Evolutionary conservation across 371 early-diverging fungal species (phyloP).

Genomic region (Parasitella parasitica): DNA sequence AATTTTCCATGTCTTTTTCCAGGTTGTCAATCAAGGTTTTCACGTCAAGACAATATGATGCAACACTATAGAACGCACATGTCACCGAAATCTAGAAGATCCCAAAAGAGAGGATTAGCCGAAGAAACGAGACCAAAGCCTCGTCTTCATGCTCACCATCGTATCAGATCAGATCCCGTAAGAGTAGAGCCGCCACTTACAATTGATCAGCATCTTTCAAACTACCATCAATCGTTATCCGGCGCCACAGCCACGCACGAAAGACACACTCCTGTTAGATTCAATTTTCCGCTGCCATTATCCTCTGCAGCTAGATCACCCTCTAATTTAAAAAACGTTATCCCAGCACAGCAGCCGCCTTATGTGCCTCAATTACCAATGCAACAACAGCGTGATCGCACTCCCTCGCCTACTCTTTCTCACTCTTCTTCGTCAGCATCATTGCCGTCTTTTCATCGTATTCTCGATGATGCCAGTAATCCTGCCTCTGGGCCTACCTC

Average conservation of each 20-base stretch:
- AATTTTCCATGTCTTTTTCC: constrained; percentile 80
- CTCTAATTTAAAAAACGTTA: constrained; percentile 1
- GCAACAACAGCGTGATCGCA: constrained; percentile 6
- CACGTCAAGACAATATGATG: constrained; percentile 89
- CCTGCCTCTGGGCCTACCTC: constrained; percentile 2
- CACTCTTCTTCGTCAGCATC: constrained; percentile 21
- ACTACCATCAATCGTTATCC: constrained; percentile 24
- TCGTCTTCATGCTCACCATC: constrained; percentile 45
- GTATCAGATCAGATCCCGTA: constrained; percentile 41
- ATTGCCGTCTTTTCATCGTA: constrained; percentile 22
- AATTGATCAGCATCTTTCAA: constrained; percentile 44
- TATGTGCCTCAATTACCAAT: not conserved
- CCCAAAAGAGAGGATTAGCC: constrained; percentile 20
- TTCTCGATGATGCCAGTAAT: constrained; percentile 13
- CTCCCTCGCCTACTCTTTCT: constrained; percentile 24
- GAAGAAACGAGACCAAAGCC: constrained; percentile 28
- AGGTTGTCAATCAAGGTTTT: constrained; percentile 79
- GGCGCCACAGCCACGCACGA: constrained; percentile 1
- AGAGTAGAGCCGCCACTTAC: constrained; percentile 40
- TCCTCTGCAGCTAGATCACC: constrained; percentile 18
- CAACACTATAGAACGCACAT: constrained; percentile 83
- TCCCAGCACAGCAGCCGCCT: not conserved
- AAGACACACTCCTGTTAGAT: constrained; percentile 16
- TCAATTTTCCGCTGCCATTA: constrained; percentile 23
- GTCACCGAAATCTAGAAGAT: constrained; percentile 66